phyloP scores from a whole-genome alignment of 257 asterid genomes.

The Linaria vulgaris region DNA sequence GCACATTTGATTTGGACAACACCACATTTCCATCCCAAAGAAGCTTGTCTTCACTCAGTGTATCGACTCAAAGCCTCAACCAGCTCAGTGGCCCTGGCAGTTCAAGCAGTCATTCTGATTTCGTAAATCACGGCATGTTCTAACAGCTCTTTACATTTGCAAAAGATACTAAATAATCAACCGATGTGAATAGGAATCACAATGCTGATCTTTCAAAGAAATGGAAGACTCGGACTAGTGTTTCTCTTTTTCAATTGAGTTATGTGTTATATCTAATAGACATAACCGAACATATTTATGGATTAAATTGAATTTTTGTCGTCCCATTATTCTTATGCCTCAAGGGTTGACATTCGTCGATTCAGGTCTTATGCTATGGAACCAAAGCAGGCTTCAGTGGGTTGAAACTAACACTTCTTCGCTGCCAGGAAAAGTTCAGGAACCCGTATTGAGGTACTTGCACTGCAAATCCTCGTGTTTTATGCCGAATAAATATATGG shows the following conservation, averaged over 20 bases:
- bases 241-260: not conserved
- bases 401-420: constrained; percentile 36
- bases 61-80: constrained; percentile 47
- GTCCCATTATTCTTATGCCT: not conserved
- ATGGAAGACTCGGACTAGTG: too few species aligned
- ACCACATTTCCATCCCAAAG: constrained; percentile 64
- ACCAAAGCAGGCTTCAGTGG: constrained; percentile 72
- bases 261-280: not conserved
- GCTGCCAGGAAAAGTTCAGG: constrained; percentile 34
- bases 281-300: not conserved
- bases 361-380: constrained; percentile 64
- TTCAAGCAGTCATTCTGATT: constrained; percentile 52
- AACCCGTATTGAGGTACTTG: constrained; percentile 51
- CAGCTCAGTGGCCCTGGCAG: constrained; percentile 41
- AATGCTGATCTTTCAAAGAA: not conserved
- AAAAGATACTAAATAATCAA: not conserved
- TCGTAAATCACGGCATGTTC: constrained; percentile 66
- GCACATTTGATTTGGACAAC: constrained; percentile 63
- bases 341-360: not conserved
- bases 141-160: not conserved
- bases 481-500: constrained; percentile 5
- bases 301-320: not conserved
- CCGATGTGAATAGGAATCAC: not conserved
- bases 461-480: constrained; percentile 7
- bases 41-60: constrained; percentile 66